Conservation (phyloP, 768 basidiomycete species). For the Mrakia gelida region DNA sequence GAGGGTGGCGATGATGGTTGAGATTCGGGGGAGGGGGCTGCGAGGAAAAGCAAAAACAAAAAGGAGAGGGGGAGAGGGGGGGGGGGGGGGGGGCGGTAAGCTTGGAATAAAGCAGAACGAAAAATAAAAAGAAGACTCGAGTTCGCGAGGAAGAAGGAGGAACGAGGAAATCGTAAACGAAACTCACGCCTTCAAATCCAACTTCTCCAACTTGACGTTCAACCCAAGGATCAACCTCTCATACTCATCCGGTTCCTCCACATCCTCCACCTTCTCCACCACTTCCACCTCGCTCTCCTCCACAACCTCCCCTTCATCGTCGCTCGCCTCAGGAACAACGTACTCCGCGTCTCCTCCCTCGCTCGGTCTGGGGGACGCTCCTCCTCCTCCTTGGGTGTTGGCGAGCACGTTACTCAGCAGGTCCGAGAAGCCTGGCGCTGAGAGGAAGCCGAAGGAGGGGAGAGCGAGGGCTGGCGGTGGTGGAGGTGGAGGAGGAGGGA, state of each 20-base stretch:
- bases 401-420: conserved; percentile 12
- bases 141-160: background rate
- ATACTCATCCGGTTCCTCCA: conserved; percentile 27
- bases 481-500: conserved; percentile 1
- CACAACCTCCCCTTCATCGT: background rate
- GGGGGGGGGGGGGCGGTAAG: too few relatives aligned
- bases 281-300: background rate
- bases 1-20: conserved; percentile 19
- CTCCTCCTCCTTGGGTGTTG: background rate
- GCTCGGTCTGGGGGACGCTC: background rate
- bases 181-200: conserved; percentile 30
- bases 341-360: background rate
- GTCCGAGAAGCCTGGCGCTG: background rate
- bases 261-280: background rate
- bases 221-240: conserved; percentile 25
- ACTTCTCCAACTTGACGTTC: conserved; percentile 5
- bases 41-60: background rate
- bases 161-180: background rate
- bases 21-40: conserved; percentile 20
- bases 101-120: too few relatives aligned
- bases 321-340: background rate
- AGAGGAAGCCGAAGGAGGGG: background rate
- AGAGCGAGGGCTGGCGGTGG: background rate
- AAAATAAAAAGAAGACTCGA: background rate
- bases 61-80: too few relatives aligned